phyloP scores from a whole-genome alignment of 139 green algal species.

The Mychonastes homosphaera region DNA sequence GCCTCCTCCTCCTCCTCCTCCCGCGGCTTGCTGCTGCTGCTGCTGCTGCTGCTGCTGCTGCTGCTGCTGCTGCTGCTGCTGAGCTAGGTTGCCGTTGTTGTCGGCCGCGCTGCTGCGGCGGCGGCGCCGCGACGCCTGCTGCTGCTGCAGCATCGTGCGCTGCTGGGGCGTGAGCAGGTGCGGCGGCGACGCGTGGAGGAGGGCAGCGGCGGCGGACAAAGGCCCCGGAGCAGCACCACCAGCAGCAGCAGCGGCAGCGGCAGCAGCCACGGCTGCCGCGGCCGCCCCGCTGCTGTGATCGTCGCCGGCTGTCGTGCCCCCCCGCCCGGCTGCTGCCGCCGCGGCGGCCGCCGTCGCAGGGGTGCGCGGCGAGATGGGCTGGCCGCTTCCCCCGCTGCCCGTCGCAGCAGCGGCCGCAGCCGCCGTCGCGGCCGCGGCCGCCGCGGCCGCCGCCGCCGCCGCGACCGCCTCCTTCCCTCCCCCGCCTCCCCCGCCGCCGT shows the following conservation, averaged over 20 bases:
- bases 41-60: not conserved
- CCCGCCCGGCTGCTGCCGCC: no score
- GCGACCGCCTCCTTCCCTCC: not conserved
- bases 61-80: not conserved
- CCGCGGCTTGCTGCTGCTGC: not conserved
- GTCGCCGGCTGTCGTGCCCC: no score
- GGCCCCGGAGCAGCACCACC: not conserved
- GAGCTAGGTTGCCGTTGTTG: not conserved
- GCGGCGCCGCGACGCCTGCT: not conserved
- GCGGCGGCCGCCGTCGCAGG: no score
- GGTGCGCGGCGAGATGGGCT: no score
- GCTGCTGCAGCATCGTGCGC: not conserved
- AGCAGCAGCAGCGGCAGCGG: not conserved
- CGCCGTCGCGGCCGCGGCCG: not conserved
- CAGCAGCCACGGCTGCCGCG: no score
- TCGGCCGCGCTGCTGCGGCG: not conserved
- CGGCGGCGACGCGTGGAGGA: no score
- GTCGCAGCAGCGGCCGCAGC: not conserved
- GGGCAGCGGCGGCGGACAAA: no score
- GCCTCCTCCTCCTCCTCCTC: no score
- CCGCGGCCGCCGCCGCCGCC: not conserved
- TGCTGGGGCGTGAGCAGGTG: no score
- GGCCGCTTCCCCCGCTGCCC: not conserved
- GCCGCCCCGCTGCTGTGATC: no score
- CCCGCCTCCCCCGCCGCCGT: not conserved